phyloP scores from a whole-genome alignment of 495 filamentous ascomycete genomes.

The Penicillium manginii region DNA sequence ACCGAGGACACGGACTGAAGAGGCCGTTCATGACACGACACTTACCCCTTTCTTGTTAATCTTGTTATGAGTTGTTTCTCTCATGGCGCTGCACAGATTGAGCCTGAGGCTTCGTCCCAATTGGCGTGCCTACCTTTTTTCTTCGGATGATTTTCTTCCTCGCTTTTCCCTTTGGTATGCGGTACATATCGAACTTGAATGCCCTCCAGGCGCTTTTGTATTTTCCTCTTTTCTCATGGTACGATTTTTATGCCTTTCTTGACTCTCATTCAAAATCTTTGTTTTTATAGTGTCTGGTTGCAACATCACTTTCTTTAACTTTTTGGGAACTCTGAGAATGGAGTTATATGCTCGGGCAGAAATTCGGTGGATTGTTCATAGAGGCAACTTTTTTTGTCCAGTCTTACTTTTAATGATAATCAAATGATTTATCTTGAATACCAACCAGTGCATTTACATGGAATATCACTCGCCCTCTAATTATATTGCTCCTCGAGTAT shows the following conservation, averaged over 20 bases:
- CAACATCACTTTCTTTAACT: conserved; percentile 15
- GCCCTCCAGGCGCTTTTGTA: conserved; percentile 21
- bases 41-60: neutral
- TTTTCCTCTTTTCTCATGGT: conserved; percentile 7
- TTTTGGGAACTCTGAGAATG: neutral
- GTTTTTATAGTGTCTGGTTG: conserved; percentile 7
- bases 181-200: conserved; percentile 29
- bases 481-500: neutral
- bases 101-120: conserved; percentile 5
- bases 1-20: conserved; percentile 29
- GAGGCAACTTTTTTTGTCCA: neutral
- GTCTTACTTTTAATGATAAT: conserved; percentile 18
- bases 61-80: conserved; percentile 7
- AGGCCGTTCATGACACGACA: neutral
- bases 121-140: conserved; percentile 8
- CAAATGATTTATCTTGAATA: conserved; percentile 11
- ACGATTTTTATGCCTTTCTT: conserved; percentile 20
- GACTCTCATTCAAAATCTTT: conserved; percentile 20
- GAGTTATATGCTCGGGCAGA: conserved; percentile 1
- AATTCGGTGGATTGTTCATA: conserved; percentile 20
- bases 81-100: conserved; percentile 23
- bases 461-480: neutral
- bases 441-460: conserved; percentile 8
- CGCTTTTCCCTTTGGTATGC: conserved; percentile 14
- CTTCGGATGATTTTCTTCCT: conserved; percentile 5